Base-by-base conservation (phyloP, 2,329 filamentous ascomycete genomes). In the Aspergillus brunneoviolaceus region DNA sequence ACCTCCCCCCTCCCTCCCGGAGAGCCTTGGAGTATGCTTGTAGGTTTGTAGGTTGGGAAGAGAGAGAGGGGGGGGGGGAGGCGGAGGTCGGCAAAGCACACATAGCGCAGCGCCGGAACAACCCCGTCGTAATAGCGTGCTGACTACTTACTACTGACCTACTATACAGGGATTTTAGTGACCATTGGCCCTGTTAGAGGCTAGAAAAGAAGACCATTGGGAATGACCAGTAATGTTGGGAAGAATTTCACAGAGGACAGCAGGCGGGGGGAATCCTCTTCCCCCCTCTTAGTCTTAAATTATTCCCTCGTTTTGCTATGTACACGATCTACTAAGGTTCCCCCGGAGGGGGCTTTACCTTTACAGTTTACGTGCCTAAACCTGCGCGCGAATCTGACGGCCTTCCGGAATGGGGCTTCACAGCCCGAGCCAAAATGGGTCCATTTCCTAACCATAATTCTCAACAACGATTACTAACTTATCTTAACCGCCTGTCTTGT, bases 121-220 rank as follows among this genome's bases (percentile, higher is more conserved):
- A 63, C 62, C 64, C 64, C 61, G 67, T 68, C 60, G 58, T 60
- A 68, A 63, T 68, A 66, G 60, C 61, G 61, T 50, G 53, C 60
- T 63, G 56, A 58, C 63, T 68, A 65, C 57, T 62, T 58, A 62
- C 63, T 61, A 67, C 57, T 67, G 56, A 52, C 57, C 67, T 65
- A 58, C 64, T 55, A 29, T 63, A 68, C 64, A 63, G 61, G 54
- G 58, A 68, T 55, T 62, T 51, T 68, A 61, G 59, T 66, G 52
- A 61, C 60, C 55, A 74, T 72, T 74, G 69, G 67, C 57, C 27
- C 59, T 54, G 29, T 49, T 58, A 48, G 27, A 52, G 55, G 53
- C 55, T 55, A 54, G 59, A 61, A 57, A 54, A 2, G 39, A 45
- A 45, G 39, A 45, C 39, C 14, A 16, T 19, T 45, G 39, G 39